A percentile compares a stretch with the other conserved stretches of the same genome.
These are phyloP conservation scores for Suillus lakei DNA, from an alignment of 768 basidiomycete genomes.

Conservation along the genomic window DNA sequence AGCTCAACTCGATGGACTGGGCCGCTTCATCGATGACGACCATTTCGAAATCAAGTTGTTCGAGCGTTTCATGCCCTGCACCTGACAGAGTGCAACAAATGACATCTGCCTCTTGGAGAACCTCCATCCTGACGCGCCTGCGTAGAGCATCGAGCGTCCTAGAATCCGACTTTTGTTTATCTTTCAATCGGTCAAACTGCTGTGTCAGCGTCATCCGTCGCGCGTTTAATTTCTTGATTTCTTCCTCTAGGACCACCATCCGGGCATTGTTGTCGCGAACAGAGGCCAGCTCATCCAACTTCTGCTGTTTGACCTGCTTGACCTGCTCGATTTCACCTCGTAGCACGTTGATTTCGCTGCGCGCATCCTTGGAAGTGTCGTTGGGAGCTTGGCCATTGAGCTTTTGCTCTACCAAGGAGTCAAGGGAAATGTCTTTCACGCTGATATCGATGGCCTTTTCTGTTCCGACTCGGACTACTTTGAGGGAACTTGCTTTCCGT, in stretches of 20 bases:
- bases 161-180: conserved; percentile 79
- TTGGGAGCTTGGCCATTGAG: conserved; percentile 49
- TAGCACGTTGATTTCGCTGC: conserved; percentile 60
- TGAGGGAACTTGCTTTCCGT: conserved; percentile 60
- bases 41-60: conserved; percentile 88
- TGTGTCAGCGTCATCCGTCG: conserved; percentile 66
- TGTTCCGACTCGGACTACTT: conserved; percentile 89
- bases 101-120: conserved; percentile 90
- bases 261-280: conserved; percentile 63
- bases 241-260: conserved; percentile 62
- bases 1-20: conserved; percentile 93
- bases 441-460: conserved; percentile 74
- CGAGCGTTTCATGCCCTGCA: conserved; percentile 86
- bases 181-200: conserved; percentile 76
- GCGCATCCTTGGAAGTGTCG: conserved; percentile 52
- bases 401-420: conserved; percentile 82
- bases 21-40: conserved; percentile 98
- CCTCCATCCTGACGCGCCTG: conserved; percentile 70
- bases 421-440: conserved; percentile 86
- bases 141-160: conserved; percentile 84
- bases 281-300: conserved; percentile 60
- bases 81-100: conserved; percentile 95
- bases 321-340: conserved; percentile 73
- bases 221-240: conserved; percentile 69
- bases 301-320: conserved; percentile 60